A percentile compares a stretch with the other conserved stretches of the same genome.
phyloP scores from a whole-genome alignment of 202 grass and related monocot species.

The Setaria viridis region DNA sequence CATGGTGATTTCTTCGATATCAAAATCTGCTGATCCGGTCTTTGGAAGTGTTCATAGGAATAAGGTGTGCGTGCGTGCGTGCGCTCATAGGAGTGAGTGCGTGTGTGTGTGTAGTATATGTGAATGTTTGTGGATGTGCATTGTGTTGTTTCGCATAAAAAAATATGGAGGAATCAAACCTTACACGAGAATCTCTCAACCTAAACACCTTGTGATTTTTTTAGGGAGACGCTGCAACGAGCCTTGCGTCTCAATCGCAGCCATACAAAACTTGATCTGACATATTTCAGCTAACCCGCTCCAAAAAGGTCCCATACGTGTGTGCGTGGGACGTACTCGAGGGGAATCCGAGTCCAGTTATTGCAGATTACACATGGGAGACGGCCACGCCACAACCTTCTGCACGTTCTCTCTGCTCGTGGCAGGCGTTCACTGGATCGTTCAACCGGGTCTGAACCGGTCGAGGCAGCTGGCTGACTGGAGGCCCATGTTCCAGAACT shows the following conservation, averaged over 20 bases:
- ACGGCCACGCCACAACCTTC: not conserved
- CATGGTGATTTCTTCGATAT: no score
- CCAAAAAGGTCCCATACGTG: not conserved
- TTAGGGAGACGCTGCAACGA: no score
- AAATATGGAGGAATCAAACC: no score
- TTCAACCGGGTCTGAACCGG: conserved; percentile 50
- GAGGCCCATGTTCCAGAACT: conserved; percentile 85
- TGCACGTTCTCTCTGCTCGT: not conserved
- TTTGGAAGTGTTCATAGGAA: no score
- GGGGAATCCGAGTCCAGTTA: not conserved
- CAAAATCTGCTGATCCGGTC: no score
- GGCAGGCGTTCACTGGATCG: not conserved
- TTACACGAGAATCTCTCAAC: no score
- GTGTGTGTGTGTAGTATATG: no score
- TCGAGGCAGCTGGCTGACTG: conserved; percentile 74
- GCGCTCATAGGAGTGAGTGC: no score
- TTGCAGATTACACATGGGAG: not conserved
- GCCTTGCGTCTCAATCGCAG: not conserved
- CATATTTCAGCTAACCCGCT: not conserved
- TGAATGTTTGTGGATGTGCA: no score
- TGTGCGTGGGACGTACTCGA: not conserved
- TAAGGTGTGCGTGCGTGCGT: no score
- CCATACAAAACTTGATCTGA: not conserved
- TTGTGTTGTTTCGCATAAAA: not conserved
- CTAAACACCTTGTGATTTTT: no score